Conservation (phyloP, 176 grass and related monocot genomes). For the Cocos nucifera region DNA sequence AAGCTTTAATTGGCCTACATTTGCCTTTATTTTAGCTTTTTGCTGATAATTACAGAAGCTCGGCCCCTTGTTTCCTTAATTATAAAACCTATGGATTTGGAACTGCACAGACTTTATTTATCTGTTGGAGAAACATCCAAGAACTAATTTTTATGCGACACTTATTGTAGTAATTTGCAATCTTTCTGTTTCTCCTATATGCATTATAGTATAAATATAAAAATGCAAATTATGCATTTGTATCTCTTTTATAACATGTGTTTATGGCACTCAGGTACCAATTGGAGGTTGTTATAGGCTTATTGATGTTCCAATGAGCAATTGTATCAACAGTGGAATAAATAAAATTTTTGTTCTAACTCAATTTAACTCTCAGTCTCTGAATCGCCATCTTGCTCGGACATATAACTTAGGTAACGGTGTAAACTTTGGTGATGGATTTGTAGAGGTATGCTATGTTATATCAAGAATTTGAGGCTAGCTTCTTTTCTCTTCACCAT, state of each 20-base stretch:
- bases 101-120: no score
- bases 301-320: constrained; percentile 75
- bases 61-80: no score
- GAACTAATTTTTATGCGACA: no score
- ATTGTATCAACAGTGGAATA: constrained; percentile 78
- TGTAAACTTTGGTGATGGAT: constrained; percentile 51
- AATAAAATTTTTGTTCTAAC: constrained; percentile 73
- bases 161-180: no score
- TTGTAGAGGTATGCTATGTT: constrained; percentile 46
- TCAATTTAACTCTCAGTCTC: constrained; percentile 69
- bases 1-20: no score
- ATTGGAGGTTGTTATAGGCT: constrained; percentile 71
- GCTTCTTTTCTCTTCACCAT: neutral
- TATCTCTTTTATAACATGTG: constrained; percentile 2
- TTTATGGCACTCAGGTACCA: constrained; percentile 34
- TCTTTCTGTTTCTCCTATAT: neutral
- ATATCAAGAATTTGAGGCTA: neutral
- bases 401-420: constrained; percentile 68
- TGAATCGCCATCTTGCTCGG: constrained; percentile 59
- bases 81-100: no score
- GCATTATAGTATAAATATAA: neutral
- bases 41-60: no score
- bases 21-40: no score
- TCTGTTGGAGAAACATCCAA: no score
- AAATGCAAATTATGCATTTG: neutral